These are phyloP conservation scores for Ocimum tenuiflorum DNA, from an alignment of 257 asterid species.

Conservation along the genomic window DNA sequence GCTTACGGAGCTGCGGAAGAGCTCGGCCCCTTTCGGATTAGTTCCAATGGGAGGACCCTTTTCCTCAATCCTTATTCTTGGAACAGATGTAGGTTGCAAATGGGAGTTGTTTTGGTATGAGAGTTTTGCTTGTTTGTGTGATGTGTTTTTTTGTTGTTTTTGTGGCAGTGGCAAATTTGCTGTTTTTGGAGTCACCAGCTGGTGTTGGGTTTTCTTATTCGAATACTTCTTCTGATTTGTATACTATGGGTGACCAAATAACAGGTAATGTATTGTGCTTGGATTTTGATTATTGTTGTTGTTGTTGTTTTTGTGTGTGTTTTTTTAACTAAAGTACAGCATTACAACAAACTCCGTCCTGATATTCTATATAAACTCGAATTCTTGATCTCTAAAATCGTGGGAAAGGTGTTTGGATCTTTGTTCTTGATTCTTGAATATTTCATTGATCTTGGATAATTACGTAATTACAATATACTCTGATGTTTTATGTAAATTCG, in stretches of 20 bases:
- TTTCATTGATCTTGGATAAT: too few species aligned
- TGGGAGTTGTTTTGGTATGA: constrained; percentile 18
- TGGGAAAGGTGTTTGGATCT: too few species aligned
- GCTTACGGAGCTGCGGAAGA: constrained; percentile 97
- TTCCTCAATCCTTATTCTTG: constrained; percentile 75
- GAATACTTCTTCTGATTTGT: constrained; percentile 79
- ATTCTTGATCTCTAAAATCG: too few species aligned
- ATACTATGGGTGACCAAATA: constrained; percentile 68
- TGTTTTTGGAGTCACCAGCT: constrained; percentile 92
- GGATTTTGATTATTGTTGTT: too few species aligned
- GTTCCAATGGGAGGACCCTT: constrained; percentile 78
- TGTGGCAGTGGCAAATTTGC: constrained; percentile 87
- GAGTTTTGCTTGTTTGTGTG: not conserved
- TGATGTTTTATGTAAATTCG: too few species aligned
- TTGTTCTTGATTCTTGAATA: too few species aligned
- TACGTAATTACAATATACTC: too few species aligned
- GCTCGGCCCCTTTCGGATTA: constrained; percentile 85
- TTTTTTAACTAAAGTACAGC: too few species aligned
- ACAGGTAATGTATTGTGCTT: too few species aligned
- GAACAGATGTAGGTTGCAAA: constrained; percentile 95
- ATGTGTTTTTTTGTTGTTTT: constrained; percentile 12
- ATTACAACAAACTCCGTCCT: too few species aligned
- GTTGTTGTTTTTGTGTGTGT: too few species aligned
- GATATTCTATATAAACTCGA: too few species aligned
- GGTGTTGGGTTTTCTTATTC: constrained; percentile 98